Evolutionary conservation across 1,139 yeast genomes (phyloP).

Genomic region (Suhomyces bolitotheri): DNA sequence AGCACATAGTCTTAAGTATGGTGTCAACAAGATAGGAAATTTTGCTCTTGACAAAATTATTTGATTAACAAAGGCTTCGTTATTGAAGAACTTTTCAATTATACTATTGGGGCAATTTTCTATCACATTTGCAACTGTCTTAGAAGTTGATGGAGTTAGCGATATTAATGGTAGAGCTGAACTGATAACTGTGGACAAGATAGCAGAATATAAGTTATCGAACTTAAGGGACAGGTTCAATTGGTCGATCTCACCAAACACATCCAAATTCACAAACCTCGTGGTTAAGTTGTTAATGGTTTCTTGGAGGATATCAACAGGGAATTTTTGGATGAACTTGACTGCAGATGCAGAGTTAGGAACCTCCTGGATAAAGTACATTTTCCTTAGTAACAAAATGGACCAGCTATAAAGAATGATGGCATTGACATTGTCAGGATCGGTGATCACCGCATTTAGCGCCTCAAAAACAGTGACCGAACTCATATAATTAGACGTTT

Average conservation of each 20-base stretch:
- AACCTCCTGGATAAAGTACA: slow-evolving; percentile 46
- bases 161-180: slow-evolving; percentile 61
- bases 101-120: slow-evolving; percentile 56
- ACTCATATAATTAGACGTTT: slow-evolving; percentile 32
- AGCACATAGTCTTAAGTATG: slow-evolving; percentile 62
- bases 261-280: slow-evolving; percentile 46
- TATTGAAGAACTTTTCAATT: slow-evolving; percentile 58
- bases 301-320: slow-evolving; percentile 11
- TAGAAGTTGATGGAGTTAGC: slow-evolving; percentile 55
- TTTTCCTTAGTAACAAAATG: slow-evolving; percentile 58
- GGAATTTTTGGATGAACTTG: slow-evolving; percentile 18
- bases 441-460: slow-evolving; percentile 39
- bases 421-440: slow-evolving; percentile 39
- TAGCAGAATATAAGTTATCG: slow-evolving; percentile 56
- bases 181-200: slow-evolving; percentile 58
- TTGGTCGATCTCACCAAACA: slow-evolving; percentile 45
- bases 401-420: slow-evolving; percentile 72
- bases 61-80: slow-evolving; percentile 55
- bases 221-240: slow-evolving; percentile 48
- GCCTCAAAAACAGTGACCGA: slow-evolving; percentile 42
- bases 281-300: slow-evolving; percentile 39
- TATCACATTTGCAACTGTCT: slow-evolving; percentile 52
- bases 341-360: slow-evolving; percentile 17
- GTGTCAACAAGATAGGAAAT: slow-evolving; percentile 66
- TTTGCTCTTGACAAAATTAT: slow-evolving; percentile 66